Evolutionary conservation across 2,329 filamentous ascomycete species (phyloP).

Genomic region (Sclerotinia spermophila): DNA sequence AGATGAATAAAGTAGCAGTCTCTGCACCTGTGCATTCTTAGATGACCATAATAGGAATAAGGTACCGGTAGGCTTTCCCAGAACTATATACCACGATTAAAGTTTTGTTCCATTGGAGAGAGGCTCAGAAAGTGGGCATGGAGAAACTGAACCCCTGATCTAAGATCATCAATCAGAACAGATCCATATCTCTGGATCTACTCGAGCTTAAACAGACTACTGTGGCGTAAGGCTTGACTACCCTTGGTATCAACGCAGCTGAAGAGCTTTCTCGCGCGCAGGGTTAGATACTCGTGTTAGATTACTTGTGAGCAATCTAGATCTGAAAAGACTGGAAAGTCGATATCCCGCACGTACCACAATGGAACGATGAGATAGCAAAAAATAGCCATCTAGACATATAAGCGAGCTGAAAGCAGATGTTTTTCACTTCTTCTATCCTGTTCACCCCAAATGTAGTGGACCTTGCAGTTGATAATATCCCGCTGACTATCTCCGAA

Average conservation of each 20-base stretch:
- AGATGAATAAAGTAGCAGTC: background rate
- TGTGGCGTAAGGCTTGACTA: background rate
- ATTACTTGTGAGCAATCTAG: conserved; percentile 4
- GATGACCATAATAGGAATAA: background rate
- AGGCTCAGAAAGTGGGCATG: background rate
- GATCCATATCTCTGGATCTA: conserved; percentile 1
- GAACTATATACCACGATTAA: background rate
- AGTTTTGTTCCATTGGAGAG: background rate
- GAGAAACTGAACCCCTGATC: background rate
- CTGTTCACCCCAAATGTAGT: background rate
- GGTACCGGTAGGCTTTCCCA: background rate
- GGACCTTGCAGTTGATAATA: background rate
- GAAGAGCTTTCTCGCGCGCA: background rate
- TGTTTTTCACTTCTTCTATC: background rate
- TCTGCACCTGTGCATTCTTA: background rate
- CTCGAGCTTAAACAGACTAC: background rate
- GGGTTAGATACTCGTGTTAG: background rate
- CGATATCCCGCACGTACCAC: background rate
- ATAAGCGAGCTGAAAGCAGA: background rate
- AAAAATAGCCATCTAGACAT: background rate
- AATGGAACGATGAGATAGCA: background rate
- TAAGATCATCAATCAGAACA: background rate
- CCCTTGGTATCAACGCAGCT: background rate
- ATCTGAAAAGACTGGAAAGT: background rate
- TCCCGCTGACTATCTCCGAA: background rate